Evolutionary conservation across 495 filamentous ascomycete species (phyloP).

Genomic region (Neurospora sp.): DNA sequence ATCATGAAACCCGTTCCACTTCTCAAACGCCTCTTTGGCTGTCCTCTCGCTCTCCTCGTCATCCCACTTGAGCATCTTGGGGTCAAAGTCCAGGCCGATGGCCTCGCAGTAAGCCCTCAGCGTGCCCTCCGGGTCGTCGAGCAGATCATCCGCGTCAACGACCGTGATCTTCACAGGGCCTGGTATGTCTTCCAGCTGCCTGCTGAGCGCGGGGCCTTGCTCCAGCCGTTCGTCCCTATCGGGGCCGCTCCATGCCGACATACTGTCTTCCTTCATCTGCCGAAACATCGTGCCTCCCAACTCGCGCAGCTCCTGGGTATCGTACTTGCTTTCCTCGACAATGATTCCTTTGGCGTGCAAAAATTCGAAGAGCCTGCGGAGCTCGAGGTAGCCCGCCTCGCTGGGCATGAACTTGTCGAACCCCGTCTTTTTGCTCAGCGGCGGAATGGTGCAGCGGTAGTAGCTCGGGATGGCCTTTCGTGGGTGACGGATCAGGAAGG

Average conservation of each 20-base stretch:
- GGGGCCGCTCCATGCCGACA: too few species aligned
- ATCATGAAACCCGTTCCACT: constrained; percentile 95
- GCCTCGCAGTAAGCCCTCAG: constrained; percentile 69
- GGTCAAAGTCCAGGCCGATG: constrained; percentile 60
- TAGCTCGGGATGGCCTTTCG: constrained; percentile 79
- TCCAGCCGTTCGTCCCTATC: too few species aligned
- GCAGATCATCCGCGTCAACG: constrained; percentile 90
- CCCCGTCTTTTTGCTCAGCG: constrained; percentile 67
- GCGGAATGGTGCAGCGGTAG: constrained; percentile 92
- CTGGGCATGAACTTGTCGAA: constrained; percentile 75
- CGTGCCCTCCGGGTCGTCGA: constrained; percentile 66
- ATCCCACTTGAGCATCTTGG: constrained; percentile 75
- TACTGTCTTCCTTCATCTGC: too few species aligned
- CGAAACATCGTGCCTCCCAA: too few species aligned
- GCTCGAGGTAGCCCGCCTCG: constrained; percentile 85
- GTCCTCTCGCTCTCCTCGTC: constrained; percentile 53
- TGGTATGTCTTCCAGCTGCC: not conserved
- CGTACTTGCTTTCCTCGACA: constrained; percentile 26
- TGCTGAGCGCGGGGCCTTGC: not conserved
- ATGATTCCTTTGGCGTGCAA: constrained; percentile 51
- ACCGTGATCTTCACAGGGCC: constrained; percentile 53
- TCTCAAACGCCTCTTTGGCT: constrained; percentile 69
- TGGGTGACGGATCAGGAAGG: constrained; percentile 96
- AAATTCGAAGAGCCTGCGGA: constrained; percentile 78
- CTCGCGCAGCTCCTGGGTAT: not conserved